These are phyloP conservation scores for Epichloe coenophiala DNA, from an alignment of 2,329 filamentous ascomycete genomes.

Conservation along the genomic window DNA sequence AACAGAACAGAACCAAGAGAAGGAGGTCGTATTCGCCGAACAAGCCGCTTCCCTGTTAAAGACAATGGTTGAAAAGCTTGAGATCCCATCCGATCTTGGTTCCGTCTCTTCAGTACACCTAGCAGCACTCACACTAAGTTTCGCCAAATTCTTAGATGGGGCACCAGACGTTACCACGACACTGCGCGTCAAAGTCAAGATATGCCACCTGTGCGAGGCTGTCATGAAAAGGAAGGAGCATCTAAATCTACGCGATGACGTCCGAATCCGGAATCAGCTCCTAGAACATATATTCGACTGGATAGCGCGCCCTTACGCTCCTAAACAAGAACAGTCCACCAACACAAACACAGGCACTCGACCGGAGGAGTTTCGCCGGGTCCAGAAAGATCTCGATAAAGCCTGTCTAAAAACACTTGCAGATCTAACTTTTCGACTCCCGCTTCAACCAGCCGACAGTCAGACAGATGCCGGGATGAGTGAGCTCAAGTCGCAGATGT, in stretches of 20 bases:
- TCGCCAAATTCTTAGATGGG: slow-evolving; percentile 52
- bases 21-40: slow-evolving; percentile 52
- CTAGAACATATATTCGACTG: slow-evolving; percentile 55
- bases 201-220: slow-evolving; percentile 53
- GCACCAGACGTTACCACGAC: slow-evolving; percentile 41
- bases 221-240: slow-evolving; percentile 55
- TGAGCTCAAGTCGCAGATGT: slow-evolving; percentile 58
- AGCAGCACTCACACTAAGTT: slow-evolving; percentile 48
- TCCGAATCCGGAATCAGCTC: slow-evolving; percentile 54
- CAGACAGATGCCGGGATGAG: slow-evolving; percentile 53
- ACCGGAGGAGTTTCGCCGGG: slow-evolving; percentile 41
- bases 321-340: slow-evolving; percentile 27
- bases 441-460: slow-evolving; percentile 51
- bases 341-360: slow-evolving; percentile 21
- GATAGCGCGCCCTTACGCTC: slow-evolving; percentile 48
- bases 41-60: slow-evolving; percentile 52
- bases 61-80: slow-evolving; percentile 49
- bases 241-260: slow-evolving; percentile 53
- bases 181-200: slow-evolving; percentile 53
- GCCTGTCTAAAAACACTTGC: slow-evolving; percentile 53
- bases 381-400: slow-evolving; percentile 53
- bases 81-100: slow-evolving; percentile 48
- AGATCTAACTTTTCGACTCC: slow-evolving; percentile 51
- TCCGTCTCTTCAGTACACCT: slow-evolving; percentile 51
- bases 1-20: slow-evolving; percentile 39